These are phyloP conservation scores for Venustampulla echinocandica DNA, from an alignment of 495 filamentous ascomycete genomes.

Conservation along the genomic window DNA sequence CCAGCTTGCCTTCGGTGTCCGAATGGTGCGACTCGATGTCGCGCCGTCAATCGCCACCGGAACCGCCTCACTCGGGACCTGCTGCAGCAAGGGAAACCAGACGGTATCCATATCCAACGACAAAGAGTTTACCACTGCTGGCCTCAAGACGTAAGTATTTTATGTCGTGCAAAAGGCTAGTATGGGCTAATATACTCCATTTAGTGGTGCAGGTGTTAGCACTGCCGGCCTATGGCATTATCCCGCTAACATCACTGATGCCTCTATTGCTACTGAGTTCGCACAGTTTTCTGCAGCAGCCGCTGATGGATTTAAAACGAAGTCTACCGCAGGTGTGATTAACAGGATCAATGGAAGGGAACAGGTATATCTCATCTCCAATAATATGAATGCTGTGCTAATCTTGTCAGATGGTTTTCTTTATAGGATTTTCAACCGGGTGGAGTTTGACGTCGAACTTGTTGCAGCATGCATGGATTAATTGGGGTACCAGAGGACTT, in stretches of 20 bases:
- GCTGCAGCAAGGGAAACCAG: conserved; percentile 44
- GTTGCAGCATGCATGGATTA: conserved; percentile 53
- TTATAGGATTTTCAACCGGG: conserved; percentile 43
- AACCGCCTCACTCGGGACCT: conserved; percentile 29
- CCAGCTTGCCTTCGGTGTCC: conserved; percentile 45
- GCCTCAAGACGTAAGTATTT: conserved; percentile 30
- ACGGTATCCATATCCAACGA: conserved; percentile 40
- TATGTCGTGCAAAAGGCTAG: not conserved
- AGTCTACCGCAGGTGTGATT: conserved; percentile 48
- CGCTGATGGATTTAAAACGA: conserved; percentile 16
- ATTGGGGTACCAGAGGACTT: conserved; percentile 50
- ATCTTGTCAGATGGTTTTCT: conserved; percentile 50
- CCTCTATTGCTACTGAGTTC: conserved; percentile 43
- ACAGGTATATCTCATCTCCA: conserved; percentile 4
- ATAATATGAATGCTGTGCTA: not conserved
- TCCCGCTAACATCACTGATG: conserved; percentile 45
- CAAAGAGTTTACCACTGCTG: conserved; percentile 41
- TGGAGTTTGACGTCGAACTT: conserved; percentile 48
- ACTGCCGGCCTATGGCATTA: conserved; percentile 49
- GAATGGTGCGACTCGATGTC: conserved; percentile 55
- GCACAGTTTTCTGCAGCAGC: conserved; percentile 40
- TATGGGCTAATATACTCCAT: not conserved
- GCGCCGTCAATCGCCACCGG: conserved; percentile 46
- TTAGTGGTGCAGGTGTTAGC: conserved; percentile 31
- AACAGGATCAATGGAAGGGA: conserved; percentile 47